These are phyloP conservation scores for Hortaea sp. DNA, from an alignment of 2,329 filamentous ascomycete species.

Conservation along the genomic window DNA sequence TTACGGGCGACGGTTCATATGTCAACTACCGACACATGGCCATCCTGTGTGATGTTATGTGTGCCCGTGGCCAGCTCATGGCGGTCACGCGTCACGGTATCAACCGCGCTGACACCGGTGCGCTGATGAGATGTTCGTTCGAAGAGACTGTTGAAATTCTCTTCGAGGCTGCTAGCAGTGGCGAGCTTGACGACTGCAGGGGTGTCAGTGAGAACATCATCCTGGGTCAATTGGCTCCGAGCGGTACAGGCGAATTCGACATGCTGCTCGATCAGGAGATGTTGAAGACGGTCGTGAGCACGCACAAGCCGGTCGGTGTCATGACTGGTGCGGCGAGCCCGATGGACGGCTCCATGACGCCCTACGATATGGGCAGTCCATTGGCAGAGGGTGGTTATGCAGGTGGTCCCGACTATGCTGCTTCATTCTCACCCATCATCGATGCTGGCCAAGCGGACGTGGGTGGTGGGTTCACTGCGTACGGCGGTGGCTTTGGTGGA, in stretches of 20 bases:
- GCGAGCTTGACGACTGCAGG: constrained; percentile 93
- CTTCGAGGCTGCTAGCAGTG: constrained; percentile 85
- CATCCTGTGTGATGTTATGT: constrained; percentile 95
- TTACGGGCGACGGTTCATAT: constrained; percentile 98
- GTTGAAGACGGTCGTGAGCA: constrained; percentile 88
- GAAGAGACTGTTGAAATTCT: constrained; percentile 98
- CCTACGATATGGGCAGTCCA: constrained; percentile 68
- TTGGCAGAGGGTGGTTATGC: constrained; percentile 49
- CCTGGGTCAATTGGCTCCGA: constrained; percentile 90
- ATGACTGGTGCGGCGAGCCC: constrained; percentile 64
- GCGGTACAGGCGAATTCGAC: constrained; percentile 94
- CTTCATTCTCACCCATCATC: constrained; percentile 66
- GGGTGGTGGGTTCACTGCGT: constrained; percentile 48
- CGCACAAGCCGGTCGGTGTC: constrained; percentile 47
- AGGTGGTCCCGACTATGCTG: constrained; percentile 54
- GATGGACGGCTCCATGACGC: constrained; percentile 72
- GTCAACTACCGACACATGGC: constrained; percentile 98
- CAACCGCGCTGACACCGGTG: constrained; percentile 94
- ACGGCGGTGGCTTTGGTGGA: constrained; percentile 52
- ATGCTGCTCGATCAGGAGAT: constrained; percentile 88
- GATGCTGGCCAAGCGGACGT: constrained; percentile 47
- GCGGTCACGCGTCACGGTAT: constrained; percentile 97
- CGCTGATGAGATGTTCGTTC: constrained; percentile 98
- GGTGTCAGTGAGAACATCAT: constrained; percentile 99
- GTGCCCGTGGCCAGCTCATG: constrained; percentile 83